These are phyloP conservation scores for Sonneratia caseolaris DNA, from an alignment of 345 rosid genomes.

Conservation along the genomic window DNA sequence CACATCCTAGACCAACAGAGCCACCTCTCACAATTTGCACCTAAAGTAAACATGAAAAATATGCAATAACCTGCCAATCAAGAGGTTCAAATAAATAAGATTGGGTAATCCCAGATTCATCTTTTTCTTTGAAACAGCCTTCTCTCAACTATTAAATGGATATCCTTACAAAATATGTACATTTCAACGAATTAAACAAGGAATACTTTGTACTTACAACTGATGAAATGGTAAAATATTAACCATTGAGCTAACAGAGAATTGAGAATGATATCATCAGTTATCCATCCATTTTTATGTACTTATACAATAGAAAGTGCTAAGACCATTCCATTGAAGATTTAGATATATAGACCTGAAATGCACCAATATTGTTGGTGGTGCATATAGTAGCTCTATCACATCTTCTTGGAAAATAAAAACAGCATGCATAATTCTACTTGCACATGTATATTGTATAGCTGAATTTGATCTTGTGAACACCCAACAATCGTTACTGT, in stretches of 20 bases:
- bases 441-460: not conserved
- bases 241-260: not conserved
- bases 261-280: not conserved
- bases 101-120: not conserved
- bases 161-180: not conserved
- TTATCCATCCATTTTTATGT: not conserved
- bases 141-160: not conserved
- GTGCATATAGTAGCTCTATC: not conserved
- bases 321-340: not conserved
- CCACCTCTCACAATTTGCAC: constrained; percentile 30
- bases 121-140: not conserved
- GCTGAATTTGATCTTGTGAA: not conserved
- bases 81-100: constrained; percentile 4
- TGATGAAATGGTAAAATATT: not conserved
- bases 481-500: not conserved
- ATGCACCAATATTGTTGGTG: not conserved
- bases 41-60: constrained; percentile 19
- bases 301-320: not conserved
- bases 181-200: not conserved
- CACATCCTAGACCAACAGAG: constrained; percentile 30
- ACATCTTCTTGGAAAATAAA: not conserved
- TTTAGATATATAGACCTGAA: not conserved
- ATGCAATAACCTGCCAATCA: constrained; percentile 26
- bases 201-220: not conserved
- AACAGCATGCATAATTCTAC: not conserved